Base-by-base conservation (phyloP, 345 rosid genomes). In the Pistacia atlantica region DNA sequence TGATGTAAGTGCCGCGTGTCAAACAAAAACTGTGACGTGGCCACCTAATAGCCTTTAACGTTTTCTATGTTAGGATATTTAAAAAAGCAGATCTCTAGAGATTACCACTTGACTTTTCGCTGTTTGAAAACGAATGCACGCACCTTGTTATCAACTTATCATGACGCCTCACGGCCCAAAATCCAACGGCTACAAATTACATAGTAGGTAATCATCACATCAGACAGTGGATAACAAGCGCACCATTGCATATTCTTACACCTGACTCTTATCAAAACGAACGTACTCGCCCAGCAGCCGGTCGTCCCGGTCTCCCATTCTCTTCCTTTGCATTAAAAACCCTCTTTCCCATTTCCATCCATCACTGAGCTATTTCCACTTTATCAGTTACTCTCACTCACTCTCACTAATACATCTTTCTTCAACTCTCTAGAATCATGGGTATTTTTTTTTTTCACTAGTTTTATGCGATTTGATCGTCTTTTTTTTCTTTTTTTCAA, bases 261-360 rank as follows among this genome's bases (percentile, higher is more conserved):
- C 71, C 42, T 20, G 28, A 8, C 38, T 52, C 59, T 16, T 38
- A 67, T 11, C 54, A 16, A 1, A 6, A 25, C 25, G 25, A 10
- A 12, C 2, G 11, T 0, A 0, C 7, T 12, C 49, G 28, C 37
- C 0, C 16, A 0, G 4, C 4, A 22, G 62, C 82, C 71, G 75
- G 75, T n/a, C 11, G 37, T 63, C 38, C 78, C 75, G 9, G 82
- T 79, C 2, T 60, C 75, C 52, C 12, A 69, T 75, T 52, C 28
- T 3, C 45, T 12, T 54, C 12, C 38, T 13, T 56, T 18, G 3
- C 5, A 9, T 74, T 57, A 48, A 11, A 59, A 25, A 45, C 66
- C 31, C 67, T 13, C 18, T 13, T 16, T 45, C 9, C 28, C 20
- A 6, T 46, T 22, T 25, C 1, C 9, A 1, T 13, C 57, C 2